Evolutionary conservation across 2,329 filamentous ascomycete genomes (phyloP), one percentile per base, ranked within the genome.

Genomic region (Alternaria rosae): DNA sequence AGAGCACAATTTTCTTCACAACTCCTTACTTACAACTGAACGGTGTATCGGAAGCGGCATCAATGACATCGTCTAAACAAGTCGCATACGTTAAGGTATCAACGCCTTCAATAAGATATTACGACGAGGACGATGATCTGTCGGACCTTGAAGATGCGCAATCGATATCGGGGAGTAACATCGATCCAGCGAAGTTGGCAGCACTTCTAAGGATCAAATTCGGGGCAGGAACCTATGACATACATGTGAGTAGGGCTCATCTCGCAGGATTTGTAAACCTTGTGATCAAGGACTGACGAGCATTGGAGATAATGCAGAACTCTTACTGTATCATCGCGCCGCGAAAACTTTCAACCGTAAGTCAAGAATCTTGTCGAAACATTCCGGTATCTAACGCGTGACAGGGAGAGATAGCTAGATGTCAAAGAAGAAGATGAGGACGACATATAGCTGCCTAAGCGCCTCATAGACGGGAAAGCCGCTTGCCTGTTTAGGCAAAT

Each of bases 261-360:
- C 47, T 51, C 20, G 47, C n/a, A 13, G 20, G 6, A 21, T 8
- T 51, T 6, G 20, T 20, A 32, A 53, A 38, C 23, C 10, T n/a
- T 26, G 10, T 25, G 12, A 13, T n/a, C 45, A 48, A 48, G 17
- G 38, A 10, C 32, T 52, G 48, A 52, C 30, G 3, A 9, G 11
- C 30, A 52, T 25, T 6, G 1, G 9, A 64, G 53, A 59, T 66
- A 25, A 54, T 66, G 41, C 61, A 66, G 11, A 63, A 63, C 38
- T 58, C 57, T 7, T 66, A 66, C 25, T 61, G 61, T 25, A 55
- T 66, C 25, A 58, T 61, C 11, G 63, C 63, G 4, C 57, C 63
- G 3, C 38, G 60, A 58, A 58, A 60, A 47, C 44, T 66, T 1
- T 66, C 63, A 35, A 62, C 13, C 9, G 63, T 63, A 26, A 51